These are phyloP conservation scores for Fusarium sulawesiense DNA, from an alignment of 2,329 filamentous ascomycete genomes.

Conservation along the genomic window DNA sequence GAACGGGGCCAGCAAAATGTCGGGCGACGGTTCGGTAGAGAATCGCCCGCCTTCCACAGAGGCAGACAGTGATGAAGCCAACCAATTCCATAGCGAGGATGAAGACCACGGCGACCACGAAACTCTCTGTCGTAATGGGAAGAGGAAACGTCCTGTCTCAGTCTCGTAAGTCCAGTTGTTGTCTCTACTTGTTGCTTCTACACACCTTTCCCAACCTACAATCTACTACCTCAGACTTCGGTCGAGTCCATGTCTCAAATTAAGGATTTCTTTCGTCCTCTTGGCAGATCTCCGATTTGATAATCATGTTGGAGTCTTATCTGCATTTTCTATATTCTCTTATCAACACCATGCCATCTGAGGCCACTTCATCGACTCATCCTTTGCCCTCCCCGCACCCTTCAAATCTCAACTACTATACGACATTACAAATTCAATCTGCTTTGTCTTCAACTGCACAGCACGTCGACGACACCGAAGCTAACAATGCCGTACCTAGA, in stretches of 20 bases:
- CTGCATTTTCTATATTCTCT: conserved; percentile 34
- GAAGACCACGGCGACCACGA: conserved; percentile 60
- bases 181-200: conserved; percentile 20
- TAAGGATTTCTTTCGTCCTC: conserved; percentile 6
- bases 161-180: conserved; percentile 62
- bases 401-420: conserved; percentile 26
- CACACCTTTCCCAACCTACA: conserved; percentile 15
- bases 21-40: conserved; percentile 47
- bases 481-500: conserved; percentile 59
- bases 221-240: conserved; percentile 5
- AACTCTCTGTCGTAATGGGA: conserved; percentile 52
- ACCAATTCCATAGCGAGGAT: conserved; percentile 53
- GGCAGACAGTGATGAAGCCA: conserved; percentile 60
- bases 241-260: conserved; percentile 13
- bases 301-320: conserved; percentile 40
- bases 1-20: conserved; percentile 44
- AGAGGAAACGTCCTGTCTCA: conserved; percentile 70
- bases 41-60: conserved; percentile 51
- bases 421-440: conserved; percentile 23
- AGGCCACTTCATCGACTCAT: conserved; percentile 29
- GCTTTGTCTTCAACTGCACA: conserved; percentile 26
- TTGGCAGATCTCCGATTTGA: conserved; percentile 17
- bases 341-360: conserved; percentile 37
- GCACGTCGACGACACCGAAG: conserved; percentile 38
- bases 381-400: conserved; percentile 30